phyloP scores from a whole-genome alignment of 495 filamentous ascomycete genomes.

The Xylaria telfairii region DNA sequence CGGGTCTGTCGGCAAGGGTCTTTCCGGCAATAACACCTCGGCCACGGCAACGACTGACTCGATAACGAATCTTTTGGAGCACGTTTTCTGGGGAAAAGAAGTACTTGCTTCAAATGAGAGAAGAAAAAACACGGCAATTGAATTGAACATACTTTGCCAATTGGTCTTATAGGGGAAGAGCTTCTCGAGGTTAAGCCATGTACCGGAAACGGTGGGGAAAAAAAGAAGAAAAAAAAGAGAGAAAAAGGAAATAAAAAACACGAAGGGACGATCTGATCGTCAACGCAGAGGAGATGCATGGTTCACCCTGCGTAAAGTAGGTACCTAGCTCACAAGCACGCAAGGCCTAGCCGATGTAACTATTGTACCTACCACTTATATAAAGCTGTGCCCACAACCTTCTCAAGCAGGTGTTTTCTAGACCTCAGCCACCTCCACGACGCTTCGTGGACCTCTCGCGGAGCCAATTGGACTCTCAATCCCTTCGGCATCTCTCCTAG shows the following conservation, averaged over 20 bases:
- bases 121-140: too few relatives aligned
- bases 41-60: background rate
- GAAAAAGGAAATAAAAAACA: background rate
- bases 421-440: background rate
- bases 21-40: slow-evolving; percentile 5
- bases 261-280: slow-evolving; percentile 5
- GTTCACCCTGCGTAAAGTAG: background rate
- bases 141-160: background rate
- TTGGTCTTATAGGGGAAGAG: background rate
- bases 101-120: background rate
- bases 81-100: background rate
- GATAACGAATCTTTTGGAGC: background rate
- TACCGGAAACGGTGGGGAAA: background rate
- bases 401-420: background rate
- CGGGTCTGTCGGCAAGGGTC: slow-evolving; percentile 2
- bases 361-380: background rate
- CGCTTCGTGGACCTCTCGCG: background rate
- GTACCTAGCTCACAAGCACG: background rate
- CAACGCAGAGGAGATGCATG: background rate
- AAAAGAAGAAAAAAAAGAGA: background rate
- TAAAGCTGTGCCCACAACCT: background rate
- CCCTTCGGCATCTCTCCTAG: background rate
- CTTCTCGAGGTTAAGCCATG: background rate
- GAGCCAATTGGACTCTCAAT: background rate
- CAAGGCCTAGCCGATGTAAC: slow-evolving; percentile 1